These are phyloP conservation scores for Botrytis aclada DNA, from an alignment of 2,329 filamentous ascomycete species.

Conservation along the genomic window DNA sequence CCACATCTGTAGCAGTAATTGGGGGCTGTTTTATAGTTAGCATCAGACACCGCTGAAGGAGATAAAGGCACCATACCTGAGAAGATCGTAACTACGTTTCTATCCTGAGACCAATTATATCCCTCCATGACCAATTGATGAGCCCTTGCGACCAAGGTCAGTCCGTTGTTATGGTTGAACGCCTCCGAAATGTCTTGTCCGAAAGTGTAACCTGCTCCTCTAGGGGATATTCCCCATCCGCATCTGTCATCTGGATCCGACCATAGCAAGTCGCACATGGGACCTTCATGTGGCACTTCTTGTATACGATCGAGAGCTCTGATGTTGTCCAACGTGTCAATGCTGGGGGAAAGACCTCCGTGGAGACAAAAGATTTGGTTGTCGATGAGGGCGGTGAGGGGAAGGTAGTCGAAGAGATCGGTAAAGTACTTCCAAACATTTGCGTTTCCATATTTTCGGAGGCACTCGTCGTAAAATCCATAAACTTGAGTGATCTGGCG, in stretches of 20 bases:
- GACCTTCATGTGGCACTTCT: constrained; percentile 96
- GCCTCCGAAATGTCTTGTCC: constrained; percentile 97
- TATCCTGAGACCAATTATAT: constrained; percentile 98
- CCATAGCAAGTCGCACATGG: constrained; percentile 98
- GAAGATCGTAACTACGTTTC: constrained; percentile 98
- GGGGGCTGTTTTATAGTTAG: constrained; percentile 54
- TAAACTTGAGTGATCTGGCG: constrained; percentile 99
- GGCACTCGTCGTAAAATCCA: constrained; percentile 98
- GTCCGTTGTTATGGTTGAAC: constrained; percentile 98
- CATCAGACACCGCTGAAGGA: neutral
- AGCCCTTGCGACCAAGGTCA: constrained; percentile 91
- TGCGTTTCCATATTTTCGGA: constrained; percentile 97
- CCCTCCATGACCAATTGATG: constrained; percentile 99
- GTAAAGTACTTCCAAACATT: constrained; percentile 99
- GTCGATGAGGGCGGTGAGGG: constrained; percentile 94
- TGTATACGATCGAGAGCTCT: constrained; percentile 92
- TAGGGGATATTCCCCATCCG: constrained; percentile 92
- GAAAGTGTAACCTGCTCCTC: constrained; percentile 92
- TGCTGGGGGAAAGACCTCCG: constrained; percentile 92
- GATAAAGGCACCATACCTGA: constrained; percentile 59
- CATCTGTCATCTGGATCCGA: constrained; percentile 96
- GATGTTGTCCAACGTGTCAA: constrained; percentile 94
- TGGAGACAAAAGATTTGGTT: constrained; percentile 99
- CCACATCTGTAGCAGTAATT: constrained; percentile 99
- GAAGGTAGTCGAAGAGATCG: constrained; percentile 97